Percentiles rank a stretch among this genome's conserved stretches.
Conservation (phyloP, 2,329 filamentous ascomycete species). For the Metarhizium guizhouense region DNA sequence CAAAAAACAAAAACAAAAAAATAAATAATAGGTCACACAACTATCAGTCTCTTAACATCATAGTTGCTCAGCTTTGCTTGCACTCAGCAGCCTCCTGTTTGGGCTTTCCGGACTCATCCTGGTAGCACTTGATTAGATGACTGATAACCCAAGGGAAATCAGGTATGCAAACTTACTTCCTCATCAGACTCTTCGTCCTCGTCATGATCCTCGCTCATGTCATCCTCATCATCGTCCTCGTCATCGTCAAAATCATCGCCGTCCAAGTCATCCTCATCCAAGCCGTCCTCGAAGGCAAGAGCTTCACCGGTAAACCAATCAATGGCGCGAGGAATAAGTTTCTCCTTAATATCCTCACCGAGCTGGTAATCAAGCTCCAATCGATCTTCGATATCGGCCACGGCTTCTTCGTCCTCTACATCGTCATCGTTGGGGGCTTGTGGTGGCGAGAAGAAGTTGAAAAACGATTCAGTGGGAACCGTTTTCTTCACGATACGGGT, state of each 20-base stretch:
- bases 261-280: conserved; percentile 74
- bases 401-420: conserved; percentile 63
- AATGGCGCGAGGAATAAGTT: conserved; percentile 94
- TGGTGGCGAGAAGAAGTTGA: conserved; percentile 97
- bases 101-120: conserved; percentile 83
- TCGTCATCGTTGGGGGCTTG: conserved; percentile 69
- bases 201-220: conserved; percentile 75
- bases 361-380: conserved; percentile 98
- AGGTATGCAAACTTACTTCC: conserved; percentile 46
- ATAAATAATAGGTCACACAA: not conserved
- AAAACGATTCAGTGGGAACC: conserved; percentile 96
- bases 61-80: conserved; percentile 71
- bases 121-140: conserved; percentile 9
- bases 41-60: not conserved
- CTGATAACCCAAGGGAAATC: not conserved
- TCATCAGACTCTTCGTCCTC: conserved; percentile 76
- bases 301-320: conserved; percentile 99
- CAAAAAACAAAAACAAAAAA: conserved; percentile 1
- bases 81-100: conserved; percentile 93
- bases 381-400: conserved; percentile 91
- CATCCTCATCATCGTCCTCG: conserved; percentile 86
- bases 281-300: conserved; percentile 79
- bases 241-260: conserved; percentile 34
- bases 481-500: conserved; percentile 99
- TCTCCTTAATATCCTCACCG: conserved; percentile 99